Evolutionary conservation across 805 yeast species (phyloP), one percentile per base, ranked within the genome.

Genomic region (Candida peoriensis): DNA sequence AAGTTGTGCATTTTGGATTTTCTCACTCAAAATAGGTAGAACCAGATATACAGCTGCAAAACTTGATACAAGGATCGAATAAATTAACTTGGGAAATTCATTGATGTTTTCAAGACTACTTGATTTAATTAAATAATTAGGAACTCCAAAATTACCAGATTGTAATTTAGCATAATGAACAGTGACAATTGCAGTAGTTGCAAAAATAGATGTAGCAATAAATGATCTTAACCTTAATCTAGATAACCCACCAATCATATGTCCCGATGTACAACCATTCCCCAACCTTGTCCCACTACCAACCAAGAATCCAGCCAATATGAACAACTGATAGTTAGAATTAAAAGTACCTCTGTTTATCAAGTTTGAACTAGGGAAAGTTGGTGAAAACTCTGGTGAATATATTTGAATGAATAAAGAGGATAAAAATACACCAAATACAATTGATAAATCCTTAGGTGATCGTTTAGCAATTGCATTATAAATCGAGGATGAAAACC

Each of bases 181-280:
- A 2, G 32, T 30, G 2, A 48, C 42, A 22, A 66, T 59, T 0
- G 69, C 76, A 6, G 56, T 42, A 2, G 48, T 6, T 3, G 57
- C 40, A 38, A 73, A 73, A 1, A 55, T 42, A 5, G 43, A 39
- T 1, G 75, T 68, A 1, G 78, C 76, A 6, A 63, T 63, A 11
- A 72, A 34, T 13, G 74, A 66, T 40, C 78, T 53, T 36, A 54
- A 33, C 30, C 76, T 54, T 5, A 68, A 43, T 30, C 77, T 54
- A 8, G 75, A 64, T n/a, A 72, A 33, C 0, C 78, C 78, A 14
- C 60, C 56, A 6, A 73, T 51, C 74, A 73, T 68, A 43, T 73
- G 78, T 3, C 78, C 78, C 0, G 76, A 70, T 2, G 78, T 73
- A 37, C 78, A 73, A 3, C 78, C 78, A 20, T 61, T 54, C 0